Conservation (phyloP, 371 early-diverging fungal species). For the Conidiobolus incongruus region DNA sequence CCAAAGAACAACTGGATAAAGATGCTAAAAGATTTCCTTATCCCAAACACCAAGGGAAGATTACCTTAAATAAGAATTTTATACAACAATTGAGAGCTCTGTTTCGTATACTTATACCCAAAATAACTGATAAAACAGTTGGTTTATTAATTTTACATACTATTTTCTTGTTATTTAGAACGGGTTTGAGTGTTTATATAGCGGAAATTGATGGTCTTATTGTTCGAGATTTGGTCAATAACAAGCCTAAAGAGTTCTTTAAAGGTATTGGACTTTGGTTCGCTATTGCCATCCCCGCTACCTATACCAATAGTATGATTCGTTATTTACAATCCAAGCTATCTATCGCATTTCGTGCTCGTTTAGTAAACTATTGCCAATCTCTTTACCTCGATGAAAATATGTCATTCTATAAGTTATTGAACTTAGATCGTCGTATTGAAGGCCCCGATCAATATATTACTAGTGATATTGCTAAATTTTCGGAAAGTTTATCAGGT, state of each 20-base stretch:
- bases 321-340: conserved; percentile 80
- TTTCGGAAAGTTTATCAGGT: conserved; percentile 47
- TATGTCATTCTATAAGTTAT: conserved; percentile 60
- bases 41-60: too few species aligned
- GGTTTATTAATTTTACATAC: conserved; percentile 59
- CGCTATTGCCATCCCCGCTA: conserved; percentile 86
- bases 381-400: conserved; percentile 46
- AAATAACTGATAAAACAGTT: conserved; percentile 49
- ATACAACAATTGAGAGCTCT: conserved; percentile 37
- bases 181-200: conserved; percentile 76
- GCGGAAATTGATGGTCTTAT: conserved; percentile 86
- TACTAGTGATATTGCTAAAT: conserved; percentile 63
- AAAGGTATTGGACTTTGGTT: conserved; percentile 73
- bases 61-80: conserved; percentile 42
- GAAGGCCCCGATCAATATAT: conserved; percentile 72
- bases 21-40: too few species aligned
- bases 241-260: conserved; percentile 16
- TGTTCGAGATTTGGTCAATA: conserved; percentile 68
- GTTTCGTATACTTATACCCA: conserved; percentile 49
- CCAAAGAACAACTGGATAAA: too few species aligned
- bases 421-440: conserved; percentile 61
- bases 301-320: conserved; percentile 93
- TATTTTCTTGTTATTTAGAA: conserved; percentile 66
- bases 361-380: conserved; percentile 57
- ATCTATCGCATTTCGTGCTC: conserved; percentile 66